Percentiles rank a stretch among this genome's conserved stretches.
phyloP scores from a whole-genome alignment of 108 stramenopile species.

The Schizochytrium sp. region DNA sequence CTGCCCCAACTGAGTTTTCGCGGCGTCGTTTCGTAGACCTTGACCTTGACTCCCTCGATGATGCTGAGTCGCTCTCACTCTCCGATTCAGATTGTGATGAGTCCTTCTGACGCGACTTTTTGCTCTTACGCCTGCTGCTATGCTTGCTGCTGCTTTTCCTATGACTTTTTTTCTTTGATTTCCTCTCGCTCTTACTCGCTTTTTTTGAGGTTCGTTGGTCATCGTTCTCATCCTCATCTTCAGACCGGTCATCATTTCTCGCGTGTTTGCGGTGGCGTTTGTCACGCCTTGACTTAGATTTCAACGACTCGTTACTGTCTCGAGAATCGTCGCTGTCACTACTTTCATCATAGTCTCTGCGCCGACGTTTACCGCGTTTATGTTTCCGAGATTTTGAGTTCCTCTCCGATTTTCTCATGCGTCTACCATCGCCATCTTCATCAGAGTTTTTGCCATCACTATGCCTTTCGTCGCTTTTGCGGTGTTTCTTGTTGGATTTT shows the following conservation, averaged over 20 bases:
- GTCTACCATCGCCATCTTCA: neutral
- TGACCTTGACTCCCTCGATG: neutral
- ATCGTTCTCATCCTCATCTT: neutral
- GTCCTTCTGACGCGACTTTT: neutral
- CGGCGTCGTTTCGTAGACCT: too few species aligned
- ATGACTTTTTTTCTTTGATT: neutral
- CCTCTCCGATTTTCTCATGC: neutral
- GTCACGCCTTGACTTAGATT: neutral
- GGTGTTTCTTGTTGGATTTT: neutral
- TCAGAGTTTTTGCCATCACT: neutral
- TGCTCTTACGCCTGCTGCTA: neutral
- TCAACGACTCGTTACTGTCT: neutral
- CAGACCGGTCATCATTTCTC: neutral
- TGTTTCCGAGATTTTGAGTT: neutral
- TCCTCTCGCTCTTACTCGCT: neutral
- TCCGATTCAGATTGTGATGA: neutral
- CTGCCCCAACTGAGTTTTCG: too few species aligned
- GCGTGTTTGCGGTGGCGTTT: neutral
- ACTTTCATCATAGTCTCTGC: neutral
- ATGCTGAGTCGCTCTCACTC: neutral
- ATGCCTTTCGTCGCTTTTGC: neutral
- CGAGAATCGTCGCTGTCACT: neutral
- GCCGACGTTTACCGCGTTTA: neutral
- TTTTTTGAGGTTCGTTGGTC: neutral
- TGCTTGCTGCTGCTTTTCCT: neutral